Conservation (phyloP, 805 yeast species). For the Starmerella ratchasimensis region DNA sequence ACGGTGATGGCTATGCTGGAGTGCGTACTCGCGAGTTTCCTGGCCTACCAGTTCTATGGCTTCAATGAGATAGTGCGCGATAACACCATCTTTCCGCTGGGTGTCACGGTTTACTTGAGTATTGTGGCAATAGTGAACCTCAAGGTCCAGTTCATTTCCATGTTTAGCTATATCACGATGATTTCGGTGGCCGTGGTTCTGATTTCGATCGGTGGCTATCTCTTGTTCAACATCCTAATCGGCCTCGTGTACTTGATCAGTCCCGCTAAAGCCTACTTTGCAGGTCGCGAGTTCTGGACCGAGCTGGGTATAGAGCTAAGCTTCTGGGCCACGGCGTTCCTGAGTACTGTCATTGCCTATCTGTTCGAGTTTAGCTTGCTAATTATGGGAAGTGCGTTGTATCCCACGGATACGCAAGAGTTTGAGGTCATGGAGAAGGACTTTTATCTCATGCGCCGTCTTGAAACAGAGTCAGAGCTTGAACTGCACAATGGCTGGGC, state of each 20-base stretch:
- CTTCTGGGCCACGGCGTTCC: slow-evolving; percentile 72
- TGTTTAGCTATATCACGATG: slow-evolving; percentile 48
- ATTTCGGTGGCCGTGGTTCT: slow-evolving; percentile 50
- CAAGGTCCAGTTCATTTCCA: slow-evolving; percentile 70
- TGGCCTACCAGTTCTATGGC: slow-evolving; percentile 60
- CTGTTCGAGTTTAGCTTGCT: slow-evolving; percentile 53
- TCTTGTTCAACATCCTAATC: slow-evolving; percentile 66
- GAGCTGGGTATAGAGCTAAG: slow-evolving; percentile 68
- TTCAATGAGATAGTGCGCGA: slow-evolving; percentile 44
- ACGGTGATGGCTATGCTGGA: slow-evolving; percentile 60
- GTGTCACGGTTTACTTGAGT: slow-evolving; percentile 60
- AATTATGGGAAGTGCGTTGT: slow-evolving; percentile 39
- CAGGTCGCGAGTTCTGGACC: slow-evolving; percentile 48
- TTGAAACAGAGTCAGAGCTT: slow-evolving; percentile 59
- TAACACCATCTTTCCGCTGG: slow-evolving; percentile 69
- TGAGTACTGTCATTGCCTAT: slow-evolving; percentile 44
- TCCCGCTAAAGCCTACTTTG: slow-evolving; percentile 52
- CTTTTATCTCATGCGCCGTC: slow-evolving; percentile 44
- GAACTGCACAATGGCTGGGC: slow-evolving; percentile 52
- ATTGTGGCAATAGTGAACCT: slow-evolving; percentile 60
- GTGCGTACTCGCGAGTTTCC: slow-evolving; percentile 56
- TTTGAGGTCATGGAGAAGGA: slow-evolving; percentile 70
- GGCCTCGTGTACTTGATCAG: slow-evolving; percentile 49
- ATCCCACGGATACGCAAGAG: slow-evolving; percentile 62
- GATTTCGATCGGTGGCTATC: slow-evolving; percentile 73